Evolutionary conservation across 768 basidiomycete genomes (phyloP), one percentile per base, ranked within the genome.

Genomic region (Suillus hirtellus): DNA sequence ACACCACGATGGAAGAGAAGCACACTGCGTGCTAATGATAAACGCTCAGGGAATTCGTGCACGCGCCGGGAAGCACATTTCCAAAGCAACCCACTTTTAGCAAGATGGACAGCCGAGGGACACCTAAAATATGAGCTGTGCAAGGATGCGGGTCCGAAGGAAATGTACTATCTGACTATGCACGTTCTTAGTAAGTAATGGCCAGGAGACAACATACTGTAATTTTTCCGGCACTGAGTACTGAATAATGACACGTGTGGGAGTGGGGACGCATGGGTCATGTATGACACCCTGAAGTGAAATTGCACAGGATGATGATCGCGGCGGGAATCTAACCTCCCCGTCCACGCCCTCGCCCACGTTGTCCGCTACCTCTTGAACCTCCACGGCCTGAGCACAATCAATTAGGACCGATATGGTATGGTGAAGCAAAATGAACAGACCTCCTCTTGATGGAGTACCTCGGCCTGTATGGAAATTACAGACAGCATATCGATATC

Each of bases 401-500:
- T 12, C 5, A 27, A 40, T 4, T 17, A 10, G 4, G 19, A 15
- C 17, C 19, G 1, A 40, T 12, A 37, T 63, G 60, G 64, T 43
- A 53, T 55, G 49, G 21, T 42, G 44, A 9, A 14, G n/a, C 14
- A 27, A 62, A 46, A 40, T 19, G 14, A 14, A 58, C 65, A 43
- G 4, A 80, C 83, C 83, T 77, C 83, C 83, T 78, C 83, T 73
- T 47, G 72, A 53, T 66, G 73, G 72, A 21, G 61, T 60, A 5
- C 83, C 82, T 17, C 82, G 77, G 67, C 81, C 79, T 67, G 68
- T 69, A 53, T 14, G 49, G 40, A 35, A 43, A 63, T 37, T 17
- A 21, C 27, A 53, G 14, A 47, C 19, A 52, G 19, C 27, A 27
- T 15, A 59, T 27, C 49, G 47, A 38, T 34, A 61, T 53, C 19